phyloP scores from a whole-genome alignment of 2,329 filamentous ascomycete species.

The Fusarium virguliforme region DNA sequence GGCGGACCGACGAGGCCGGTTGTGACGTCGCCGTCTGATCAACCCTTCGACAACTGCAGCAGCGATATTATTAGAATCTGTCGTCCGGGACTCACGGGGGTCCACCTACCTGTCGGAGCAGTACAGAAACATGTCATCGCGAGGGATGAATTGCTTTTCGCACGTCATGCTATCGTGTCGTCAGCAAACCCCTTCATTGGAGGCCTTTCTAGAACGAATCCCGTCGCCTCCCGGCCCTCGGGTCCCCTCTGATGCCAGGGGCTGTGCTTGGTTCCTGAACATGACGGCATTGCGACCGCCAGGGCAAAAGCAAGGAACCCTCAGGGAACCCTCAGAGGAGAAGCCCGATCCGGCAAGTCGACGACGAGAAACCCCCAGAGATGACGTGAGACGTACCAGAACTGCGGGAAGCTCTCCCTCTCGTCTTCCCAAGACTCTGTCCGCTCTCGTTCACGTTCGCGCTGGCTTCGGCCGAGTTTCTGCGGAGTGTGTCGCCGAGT shows the following conservation, averaged over 20 bases:
- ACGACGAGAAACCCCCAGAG: conserved; percentile 13
- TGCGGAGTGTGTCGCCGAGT: conserved; percentile 64
- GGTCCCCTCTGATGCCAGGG: conserved; percentile 17
- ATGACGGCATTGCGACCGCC: conserved; percentile 41
- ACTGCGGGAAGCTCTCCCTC: conserved; percentile 76
- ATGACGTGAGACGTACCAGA: conserved; percentile 68
- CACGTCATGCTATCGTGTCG: conserved; percentile 71
- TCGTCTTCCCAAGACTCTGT: conserved; percentile 71
- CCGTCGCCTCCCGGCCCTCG: neutral
- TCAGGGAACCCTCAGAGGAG: conserved; percentile 28
- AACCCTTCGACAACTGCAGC: conserved; percentile 67
- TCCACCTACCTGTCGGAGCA: conserved; percentile 74
- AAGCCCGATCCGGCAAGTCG: conserved; percentile 27
- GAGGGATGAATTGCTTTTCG: conserved; percentile 76
- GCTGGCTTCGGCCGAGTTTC: conserved; percentile 67
- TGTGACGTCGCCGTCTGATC: conserved; percentile 63
- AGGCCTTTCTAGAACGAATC: conserved; percentile 10
- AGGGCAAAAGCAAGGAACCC: conserved; percentile 40
- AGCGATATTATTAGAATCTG: conserved; percentile 43
- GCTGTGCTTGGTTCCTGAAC: conserved; percentile 30
- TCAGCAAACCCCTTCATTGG: conserved; percentile 39
- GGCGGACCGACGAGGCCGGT: conserved; percentile 49
- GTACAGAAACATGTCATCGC: conserved; percentile 72
- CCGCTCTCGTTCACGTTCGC: conserved; percentile 67
- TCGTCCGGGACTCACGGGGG: conserved; percentile 25